Evolutionary conservation across 2,329 filamentous ascomycete species (phyloP).

Genomic region (Aspergillus sp.): DNA sequence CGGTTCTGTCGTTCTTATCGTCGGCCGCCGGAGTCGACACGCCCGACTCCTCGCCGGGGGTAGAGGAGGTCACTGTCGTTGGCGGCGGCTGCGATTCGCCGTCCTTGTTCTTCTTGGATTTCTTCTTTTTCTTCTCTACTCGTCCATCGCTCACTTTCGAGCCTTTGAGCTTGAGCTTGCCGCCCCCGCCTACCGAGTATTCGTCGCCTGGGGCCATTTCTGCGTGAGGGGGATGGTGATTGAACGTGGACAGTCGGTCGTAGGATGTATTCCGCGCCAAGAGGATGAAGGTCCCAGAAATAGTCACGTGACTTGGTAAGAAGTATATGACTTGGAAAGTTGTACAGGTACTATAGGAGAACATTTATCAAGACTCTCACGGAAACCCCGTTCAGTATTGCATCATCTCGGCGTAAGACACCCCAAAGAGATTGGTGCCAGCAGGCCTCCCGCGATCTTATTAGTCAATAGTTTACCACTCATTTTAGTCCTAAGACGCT

Average conservation of each 20-base stretch:
- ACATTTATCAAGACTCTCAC: too few relatives aligned
- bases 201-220: slow-evolving; percentile 53
- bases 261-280: neutral
- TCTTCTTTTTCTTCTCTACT: slow-evolving; percentile 50
- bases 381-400: too few relatives aligned
- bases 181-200: slow-evolving; percentile 65
- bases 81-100: slow-evolving; percentile 1
- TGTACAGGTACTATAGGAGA: too few relatives aligned
- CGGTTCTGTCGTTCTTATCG: neutral
- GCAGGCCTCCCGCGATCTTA: too few relatives aligned
- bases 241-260: neutral
- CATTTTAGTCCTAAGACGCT: too few relatives aligned
- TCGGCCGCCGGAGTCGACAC: neutral
- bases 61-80: neutral
- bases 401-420: too few relatives aligned
- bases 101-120: slow-evolving; percentile 32
- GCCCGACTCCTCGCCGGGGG: neutral
- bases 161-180: slow-evolving; percentile 83
- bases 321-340: too few relatives aligned
- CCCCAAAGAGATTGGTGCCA: too few relatives aligned
- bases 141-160: slow-evolving; percentile 56
- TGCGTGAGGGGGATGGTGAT: neutral
- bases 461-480: too few relatives aligned
- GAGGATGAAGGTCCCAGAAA: neutral
- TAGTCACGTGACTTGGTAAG: too few relatives aligned